Evolutionary conservation across 306 rosid species (phyloP).

Genomic region (Prunus persica): DNA sequence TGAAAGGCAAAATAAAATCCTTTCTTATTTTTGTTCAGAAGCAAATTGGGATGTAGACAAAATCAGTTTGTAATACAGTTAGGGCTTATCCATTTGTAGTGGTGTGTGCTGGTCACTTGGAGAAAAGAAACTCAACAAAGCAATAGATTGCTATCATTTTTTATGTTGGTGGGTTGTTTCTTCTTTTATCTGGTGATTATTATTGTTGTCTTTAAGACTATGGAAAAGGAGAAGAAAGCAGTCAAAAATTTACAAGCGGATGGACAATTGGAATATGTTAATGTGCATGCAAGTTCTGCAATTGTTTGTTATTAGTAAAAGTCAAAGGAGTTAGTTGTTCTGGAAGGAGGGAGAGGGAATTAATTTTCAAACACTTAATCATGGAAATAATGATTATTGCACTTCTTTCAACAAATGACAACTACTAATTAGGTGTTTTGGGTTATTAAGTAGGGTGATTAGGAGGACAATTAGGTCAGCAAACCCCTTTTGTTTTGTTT

Average conservation of each 20-base stretch:
- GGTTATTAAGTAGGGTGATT: slow-evolving; percentile 2
- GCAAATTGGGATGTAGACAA: background rate
- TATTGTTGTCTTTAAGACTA: background rate
- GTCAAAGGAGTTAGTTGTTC: background rate
- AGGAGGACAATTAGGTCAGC: slow-evolving; percentile 24
- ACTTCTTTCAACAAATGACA: slow-evolving; percentile 12
- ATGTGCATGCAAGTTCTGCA: background rate
- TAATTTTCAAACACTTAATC: slow-evolving; percentile 14
- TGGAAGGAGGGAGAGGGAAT: background rate
- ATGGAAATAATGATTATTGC: slow-evolving; percentile 18
- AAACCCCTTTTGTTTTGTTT: slow-evolving; percentile 12
- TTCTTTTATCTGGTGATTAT: background rate
- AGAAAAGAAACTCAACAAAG: background rate
- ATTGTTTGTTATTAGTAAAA: background rate
- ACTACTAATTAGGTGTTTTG: background rate
- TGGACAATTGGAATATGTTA: background rate
- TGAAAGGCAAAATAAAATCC: background rate
- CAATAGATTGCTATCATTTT: background rate
- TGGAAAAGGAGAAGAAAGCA: background rate
- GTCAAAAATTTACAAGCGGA: background rate
- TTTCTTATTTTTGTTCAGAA: background rate
- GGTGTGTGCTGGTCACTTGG: slow-evolving; percentile 10
- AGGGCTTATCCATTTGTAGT: background rate
- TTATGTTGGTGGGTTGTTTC: background rate
- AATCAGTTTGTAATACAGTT: background rate